A percentile compares a stretch with the other conserved stretches of the same genome.
Conservation (phyloP, 1,284 basidiomycete genomes). For the Fomitopsis betulina region DNA sequence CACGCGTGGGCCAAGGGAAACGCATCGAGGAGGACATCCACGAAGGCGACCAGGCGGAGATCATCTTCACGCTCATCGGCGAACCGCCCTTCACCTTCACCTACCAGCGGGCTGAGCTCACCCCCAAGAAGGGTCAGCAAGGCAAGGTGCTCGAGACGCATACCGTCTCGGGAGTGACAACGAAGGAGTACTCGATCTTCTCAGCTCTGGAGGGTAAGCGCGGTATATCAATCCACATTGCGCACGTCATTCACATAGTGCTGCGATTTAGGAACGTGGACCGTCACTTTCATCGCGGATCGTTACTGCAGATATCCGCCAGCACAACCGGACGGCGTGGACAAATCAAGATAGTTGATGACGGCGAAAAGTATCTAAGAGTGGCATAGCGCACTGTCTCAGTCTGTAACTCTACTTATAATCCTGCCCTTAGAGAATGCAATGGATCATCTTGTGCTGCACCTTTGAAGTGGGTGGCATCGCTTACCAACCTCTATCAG, state of each 20-base stretch:
- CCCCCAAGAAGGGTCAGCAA: constrained; percentile 56
- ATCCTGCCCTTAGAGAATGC: not conserved
- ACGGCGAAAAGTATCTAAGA: not conserved
- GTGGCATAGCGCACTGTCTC: not conserved
- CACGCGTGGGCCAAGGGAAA: constrained; percentile 83
- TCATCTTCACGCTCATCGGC: constrained; percentile 84
- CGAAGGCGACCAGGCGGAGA: constrained; percentile 93
- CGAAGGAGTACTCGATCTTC: constrained; percentile 81
- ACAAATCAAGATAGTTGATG: constrained; percentile 16
- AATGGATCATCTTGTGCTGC: not conserved
- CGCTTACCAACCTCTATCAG: not conserved
- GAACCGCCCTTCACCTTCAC: constrained; percentile 96
- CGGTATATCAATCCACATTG: not conserved
- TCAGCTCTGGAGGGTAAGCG: constrained; percentile 80
- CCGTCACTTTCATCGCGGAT: constrained; percentile 58
- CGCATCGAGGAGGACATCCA: constrained; percentile 81
- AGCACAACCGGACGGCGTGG: constrained; percentile 21
- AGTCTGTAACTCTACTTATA: constrained; percentile 4
- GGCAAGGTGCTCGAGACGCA: constrained; percentile 85
- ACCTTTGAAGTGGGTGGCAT: not conserved
- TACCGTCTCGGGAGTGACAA: constrained; percentile 77
- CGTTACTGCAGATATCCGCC: constrained; percentile 31
- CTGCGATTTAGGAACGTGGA: constrained; percentile 73
- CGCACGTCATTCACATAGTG: constrained; percentile 10
- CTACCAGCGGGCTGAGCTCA: constrained; percentile 78